Base-by-base conservation (phyloP, 768 basidiomycete genomes). In the Kwoniella sp. region DNA sequence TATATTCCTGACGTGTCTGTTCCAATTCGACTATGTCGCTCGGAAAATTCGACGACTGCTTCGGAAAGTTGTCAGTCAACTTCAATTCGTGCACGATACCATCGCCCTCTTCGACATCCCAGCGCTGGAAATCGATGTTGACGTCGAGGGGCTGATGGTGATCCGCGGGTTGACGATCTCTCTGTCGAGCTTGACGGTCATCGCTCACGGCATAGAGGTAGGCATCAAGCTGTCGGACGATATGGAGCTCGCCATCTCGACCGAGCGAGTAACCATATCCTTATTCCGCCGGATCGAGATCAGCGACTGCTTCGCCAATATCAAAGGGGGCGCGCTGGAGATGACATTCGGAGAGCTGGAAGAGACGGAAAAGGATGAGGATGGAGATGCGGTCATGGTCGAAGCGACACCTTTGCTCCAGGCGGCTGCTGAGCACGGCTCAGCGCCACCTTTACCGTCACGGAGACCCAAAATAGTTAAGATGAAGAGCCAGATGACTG, bases 131-230 rank as follows among this genome's bases (percentile, higher is more conserved):
- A 69, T 69, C 28, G 63, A 69, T 45, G 67, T 69, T 12, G 67
- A 69, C 50, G 67, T 69, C n/a, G 67, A 65, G n/a, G 67, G 67
- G 4, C 45, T 69, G 4, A 69, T 69, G 67, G 63, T 65, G 22
- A 51, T 69, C 15, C 63, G 67, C 11, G 67, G 67, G 0, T 17
- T 69, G 53, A 65, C 63, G 7, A 55, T 69, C 22, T 61, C 57
- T 8, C 25, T 64, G 51, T 69, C 67, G 22, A 69, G 28, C 17
- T 45, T 69, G 29, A 69, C 67, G 3, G 63, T 65, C 31, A 47
- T 65, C 2, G 67, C 63, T 8, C 67, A 69, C 23, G 67, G 63
- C 13, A 48, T 69, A 9, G 67, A 69, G 61, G 67, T 69, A 1
- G 67, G 67, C 1, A 69, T 69, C 55, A 69, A 69, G 28, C 51